phyloP scores from a whole-genome alignment of 805 yeast genomes.

The Hanseniaspora occidentalis region DNA sequence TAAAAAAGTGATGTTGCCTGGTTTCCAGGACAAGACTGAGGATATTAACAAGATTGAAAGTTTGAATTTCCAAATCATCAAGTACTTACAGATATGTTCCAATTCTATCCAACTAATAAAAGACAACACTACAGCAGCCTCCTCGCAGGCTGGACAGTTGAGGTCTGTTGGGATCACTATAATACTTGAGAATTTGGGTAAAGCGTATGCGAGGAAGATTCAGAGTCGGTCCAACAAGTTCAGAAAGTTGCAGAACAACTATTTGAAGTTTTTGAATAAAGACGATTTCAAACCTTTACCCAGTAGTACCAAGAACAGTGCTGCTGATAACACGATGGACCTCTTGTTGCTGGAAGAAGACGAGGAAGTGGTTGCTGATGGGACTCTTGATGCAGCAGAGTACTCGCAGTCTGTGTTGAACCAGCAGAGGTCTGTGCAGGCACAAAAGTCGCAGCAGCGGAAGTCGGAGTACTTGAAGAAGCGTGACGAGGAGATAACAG shows the following conservation, averaged over 20 bases:
- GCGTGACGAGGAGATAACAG: constrained; percentile 81
- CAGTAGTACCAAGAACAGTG: constrained; percentile 10
- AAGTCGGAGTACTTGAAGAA: constrained; percentile 27
- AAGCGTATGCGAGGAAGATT: constrained; percentile 71
- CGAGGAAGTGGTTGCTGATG: constrained; percentile 24
- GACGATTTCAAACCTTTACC: constrained; percentile 52
- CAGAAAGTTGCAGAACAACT: constrained; percentile 78
- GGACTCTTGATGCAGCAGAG: constrained; percentile 23
- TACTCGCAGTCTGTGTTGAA: constrained; percentile 22
- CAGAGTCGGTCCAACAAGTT: constrained; percentile 70
- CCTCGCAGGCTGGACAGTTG: constrained; percentile 22
- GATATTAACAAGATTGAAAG: constrained; percentile 74
- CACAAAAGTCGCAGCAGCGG: constrained; percentile 19
- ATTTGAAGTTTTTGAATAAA: constrained; percentile 70
- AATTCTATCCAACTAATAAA: constrained; percentile 58
- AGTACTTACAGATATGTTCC: constrained; percentile 68
- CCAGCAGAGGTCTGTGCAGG: too few species aligned
- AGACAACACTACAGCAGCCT: constrained; percentile 26
- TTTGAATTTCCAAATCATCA: constrained; percentile 61
- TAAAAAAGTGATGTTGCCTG: constrained; percentile 74
- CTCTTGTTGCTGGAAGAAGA: constrained; percentile 22
- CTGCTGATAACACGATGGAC: constrained; percentile 11
- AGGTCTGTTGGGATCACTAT: constrained; percentile 35
- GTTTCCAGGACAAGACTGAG: constrained; percentile 62
- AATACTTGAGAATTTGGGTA: constrained; percentile 70